A percentile compares a stretch with the other conserved stretches of the same genome.
Conservation (phyloP, 176 grass and related monocot species). For the Rhynchospora tenuis region DNA sequence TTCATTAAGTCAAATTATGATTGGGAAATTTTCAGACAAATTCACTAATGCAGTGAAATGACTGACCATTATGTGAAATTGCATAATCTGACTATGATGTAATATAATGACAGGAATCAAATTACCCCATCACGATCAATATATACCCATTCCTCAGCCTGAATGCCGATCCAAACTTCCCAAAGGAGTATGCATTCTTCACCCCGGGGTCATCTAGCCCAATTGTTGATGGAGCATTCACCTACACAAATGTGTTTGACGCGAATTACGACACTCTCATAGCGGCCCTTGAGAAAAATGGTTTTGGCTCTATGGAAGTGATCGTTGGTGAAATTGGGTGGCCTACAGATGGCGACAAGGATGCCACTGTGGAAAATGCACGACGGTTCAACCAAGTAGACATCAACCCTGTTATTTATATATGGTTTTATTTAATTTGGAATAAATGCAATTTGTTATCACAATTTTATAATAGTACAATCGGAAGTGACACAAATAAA, state of each 20-base stretch:
- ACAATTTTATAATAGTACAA: neutral
- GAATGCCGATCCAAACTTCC: constrained; percentile 71
- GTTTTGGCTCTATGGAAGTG: constrained; percentile 57
- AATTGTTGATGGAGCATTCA: constrained; percentile 44
- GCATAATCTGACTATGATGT: neutral
- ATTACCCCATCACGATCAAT: constrained; percentile 58
- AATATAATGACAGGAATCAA: constrained; percentile 9
- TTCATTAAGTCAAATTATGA: neutral
- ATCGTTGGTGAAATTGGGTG: constrained; percentile 93
- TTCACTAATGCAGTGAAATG: neutral
- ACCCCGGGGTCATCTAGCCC: constrained; percentile 28
- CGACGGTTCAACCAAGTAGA: constrained; percentile 64
- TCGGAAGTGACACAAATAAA: neutral
- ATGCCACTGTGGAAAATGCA: constrained; percentile 45
- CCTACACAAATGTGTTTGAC: constrained; percentile 95
- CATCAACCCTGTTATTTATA: neutral
- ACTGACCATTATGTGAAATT: neutral
- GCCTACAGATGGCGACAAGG: constrained; percentile 80
- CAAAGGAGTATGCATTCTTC: constrained; percentile 82
- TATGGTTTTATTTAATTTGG: neutral
- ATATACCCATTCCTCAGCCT: constrained; percentile 97
- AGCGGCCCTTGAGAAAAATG: constrained; percentile 73
- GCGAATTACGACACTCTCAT: constrained; percentile 98
- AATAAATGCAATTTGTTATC: neutral
- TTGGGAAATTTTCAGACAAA: neutral